Percentiles rank a stretch among this genome's conserved stretches.
These are phyloP conservation scores for Cadophora malorum DNA, from an alignment of 2,329 filamentous ascomycete genomes.

Conservation along the genomic window DNA sequence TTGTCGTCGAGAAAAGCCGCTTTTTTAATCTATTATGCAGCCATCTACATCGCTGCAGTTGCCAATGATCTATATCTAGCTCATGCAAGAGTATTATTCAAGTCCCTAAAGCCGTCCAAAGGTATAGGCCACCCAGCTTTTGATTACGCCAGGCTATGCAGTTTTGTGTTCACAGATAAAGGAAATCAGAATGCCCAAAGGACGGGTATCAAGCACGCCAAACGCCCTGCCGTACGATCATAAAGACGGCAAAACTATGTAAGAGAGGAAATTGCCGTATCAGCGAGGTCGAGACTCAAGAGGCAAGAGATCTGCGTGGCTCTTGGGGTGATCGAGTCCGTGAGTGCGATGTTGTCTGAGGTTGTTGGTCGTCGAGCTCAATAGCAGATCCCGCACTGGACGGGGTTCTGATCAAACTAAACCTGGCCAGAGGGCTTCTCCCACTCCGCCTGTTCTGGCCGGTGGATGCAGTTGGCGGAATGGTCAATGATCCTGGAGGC, in stretches of 20 bases:
- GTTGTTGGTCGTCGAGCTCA: slow-evolving; percentile 37
- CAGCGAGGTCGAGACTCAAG: neutral
- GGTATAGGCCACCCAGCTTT: neutral
- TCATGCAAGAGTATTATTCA: slow-evolving; percentile 2
- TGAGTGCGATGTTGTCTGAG: slow-evolving; percentile 17
- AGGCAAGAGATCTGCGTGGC: neutral
- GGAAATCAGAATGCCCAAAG: neutral
- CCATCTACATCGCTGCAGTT: neutral
- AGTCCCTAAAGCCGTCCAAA: neutral
- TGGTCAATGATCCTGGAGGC: slow-evolving; percentile 27
- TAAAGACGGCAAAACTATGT: neutral
- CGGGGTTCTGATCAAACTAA: slow-evolving; percentile 44
- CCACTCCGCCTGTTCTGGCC: slow-evolving; percentile 38
- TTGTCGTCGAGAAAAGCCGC: neutral
- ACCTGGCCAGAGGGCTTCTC: slow-evolving; percentile 47
- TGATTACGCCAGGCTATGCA: slow-evolving; percentile 19
- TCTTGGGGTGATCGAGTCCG: neutral
- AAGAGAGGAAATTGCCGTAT: neutral
- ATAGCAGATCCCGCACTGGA: slow-evolving; percentile 38
- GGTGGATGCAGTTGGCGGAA: slow-evolving; percentile 35
- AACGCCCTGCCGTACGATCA: neutral
- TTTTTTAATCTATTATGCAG: neutral
- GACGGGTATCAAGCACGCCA: neutral
- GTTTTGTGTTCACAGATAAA: slow-evolving; percentile 11
- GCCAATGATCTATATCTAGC: slow-evolving; percentile 10